These are phyloP conservation scores for Paratinospora sagittata DNA, from an alignment of 164 flowering plant species.

Conservation along the genomic window DNA sequence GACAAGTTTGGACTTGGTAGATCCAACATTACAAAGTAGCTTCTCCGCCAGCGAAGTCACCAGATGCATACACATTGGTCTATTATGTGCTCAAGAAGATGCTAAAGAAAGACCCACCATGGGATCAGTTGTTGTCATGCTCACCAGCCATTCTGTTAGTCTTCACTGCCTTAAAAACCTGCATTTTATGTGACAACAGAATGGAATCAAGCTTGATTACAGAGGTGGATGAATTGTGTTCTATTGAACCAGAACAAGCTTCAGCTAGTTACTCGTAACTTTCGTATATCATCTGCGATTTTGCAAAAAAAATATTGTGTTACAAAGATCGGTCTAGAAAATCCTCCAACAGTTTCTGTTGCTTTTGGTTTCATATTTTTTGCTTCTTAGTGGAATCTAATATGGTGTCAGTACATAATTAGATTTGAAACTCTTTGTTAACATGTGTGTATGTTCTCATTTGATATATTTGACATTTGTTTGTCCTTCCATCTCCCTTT, in stretches of 20 bases:
- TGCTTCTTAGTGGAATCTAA: too few species aligned
- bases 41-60: slow-evolving; percentile 11
- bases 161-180: slow-evolving; percentile 1
- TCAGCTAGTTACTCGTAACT: background rate
- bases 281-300: too few species aligned
- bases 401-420: too few species aligned
- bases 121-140: slow-evolving; percentile 22
- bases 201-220: background rate
- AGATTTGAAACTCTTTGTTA: too few species aligned
- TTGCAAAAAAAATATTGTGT: too few species aligned
- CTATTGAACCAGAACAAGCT: background rate
- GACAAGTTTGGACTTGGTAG: slow-evolving; percentile 9
- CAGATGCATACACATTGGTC: slow-evolving; percentile 22
- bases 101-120: slow-evolving; percentile 17
- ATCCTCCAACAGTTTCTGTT: too few species aligned
- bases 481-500: too few species aligned
- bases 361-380: too few species aligned
- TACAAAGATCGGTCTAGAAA: too few species aligned
- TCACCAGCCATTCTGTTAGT: slow-evolving; percentile 7
- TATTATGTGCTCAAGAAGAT: slow-evolving; percentile 25
- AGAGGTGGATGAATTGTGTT: background rate
- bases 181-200: background rate
- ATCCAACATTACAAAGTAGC: slow-evolving; percentile 9
- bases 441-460: too few species aligned
- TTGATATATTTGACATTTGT: too few species aligned